Evolutionary conservation across 805 yeast species (phyloP), one percentile per base, ranked within the genome.

Genomic region (Candida ulmi): DNA sequence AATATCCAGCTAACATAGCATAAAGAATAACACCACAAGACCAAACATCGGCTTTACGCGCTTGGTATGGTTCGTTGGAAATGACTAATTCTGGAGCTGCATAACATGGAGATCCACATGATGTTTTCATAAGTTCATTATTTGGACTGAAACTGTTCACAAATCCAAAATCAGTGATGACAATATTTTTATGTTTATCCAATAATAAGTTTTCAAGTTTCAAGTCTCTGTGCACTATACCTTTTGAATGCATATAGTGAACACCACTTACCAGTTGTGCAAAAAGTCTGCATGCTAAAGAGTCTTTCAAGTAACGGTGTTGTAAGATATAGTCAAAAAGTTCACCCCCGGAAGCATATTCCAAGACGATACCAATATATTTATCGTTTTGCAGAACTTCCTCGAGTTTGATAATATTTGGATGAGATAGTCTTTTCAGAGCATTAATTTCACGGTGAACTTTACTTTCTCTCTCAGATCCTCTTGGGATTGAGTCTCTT

Each of bases 41-140:
- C 99, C 99, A 93, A 32, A 90, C 83, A 63, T 93, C 99, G 25
- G 88, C 97, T 62, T 88, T 88, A 45, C 88, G 76, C 17, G 96
- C 97, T 50, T 85, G 88, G 58, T 93, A 93, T 13, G 95, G 88
- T 39, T 80, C 75, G 46, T 80, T 86, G 11, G 91, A 83, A 24
- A 88, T 82, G 3, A 93, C 99, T 42, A 93, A 66, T 59, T 93
- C 99, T 0, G 99, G 99, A 2, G 99, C 99, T 0, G 99, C 99
- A 62, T 91, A 91, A 61, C 99, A 91, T 1, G 99, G 99, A 3
- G 96, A 87, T 2, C 99, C 99, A 61, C 99, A 91, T 28, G 90
- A 78, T 1, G 98, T 91, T 57, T 80, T 81, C 98, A 91, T 93
- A 33, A 87, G 66, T 58, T 88, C 96, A 48, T 72, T 73, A 17